Evolutionary conservation across 164 flowering plant genomes (phyloP), one percentile per base, ranked within the genome.

Genomic region (Stephania cephalantha): DNA sequence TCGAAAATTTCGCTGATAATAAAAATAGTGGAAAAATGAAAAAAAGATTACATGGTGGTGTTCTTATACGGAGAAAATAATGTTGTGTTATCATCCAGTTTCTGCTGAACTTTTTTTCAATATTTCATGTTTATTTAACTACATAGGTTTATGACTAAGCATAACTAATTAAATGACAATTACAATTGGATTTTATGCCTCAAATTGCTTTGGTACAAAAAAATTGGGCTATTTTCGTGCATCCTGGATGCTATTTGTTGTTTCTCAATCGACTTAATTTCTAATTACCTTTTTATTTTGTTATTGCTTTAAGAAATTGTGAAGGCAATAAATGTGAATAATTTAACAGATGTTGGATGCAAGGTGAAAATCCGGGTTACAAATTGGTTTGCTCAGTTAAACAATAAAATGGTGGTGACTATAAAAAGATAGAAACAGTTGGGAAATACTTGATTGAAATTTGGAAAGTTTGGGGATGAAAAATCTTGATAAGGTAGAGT

Each of bases 301-400:
- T 70, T 69, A 55, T 67, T 70, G 65, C 17, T 79, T 55, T 86
- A 95, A 97, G 99, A 98, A 48, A 94, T 93, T 73, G 77, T 95
- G 96, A 95, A 95, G 86, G 80, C 92, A 30, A 86, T 95, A 53
- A 91, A 81, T 83, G 99, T 93, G 72, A 95, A 95, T 84, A 95
- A 90, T 79, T 74, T 95, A 73, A 90, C 92, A 1, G 81, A 90
- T 69, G 88, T 91, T 63, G 98, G 98, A 4, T 91, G 97, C 86
- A 86, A 71, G 77, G 91, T 95, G 72, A 95, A 90, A 77, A 90
- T 93, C 30, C 93, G 98, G 99, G 82, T 95, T 83, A 98, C 98
- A n/a, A 98, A 95, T 86, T 95, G 99, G 97, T 95, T 95, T 87
- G 99, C 98, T 1, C 88, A 86, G 79, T 78, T 95, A 42, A 93